phyloP scores from a whole-genome alignment of 352 stramenopile genomes.

The Sclerospora graminicola region DNA sequence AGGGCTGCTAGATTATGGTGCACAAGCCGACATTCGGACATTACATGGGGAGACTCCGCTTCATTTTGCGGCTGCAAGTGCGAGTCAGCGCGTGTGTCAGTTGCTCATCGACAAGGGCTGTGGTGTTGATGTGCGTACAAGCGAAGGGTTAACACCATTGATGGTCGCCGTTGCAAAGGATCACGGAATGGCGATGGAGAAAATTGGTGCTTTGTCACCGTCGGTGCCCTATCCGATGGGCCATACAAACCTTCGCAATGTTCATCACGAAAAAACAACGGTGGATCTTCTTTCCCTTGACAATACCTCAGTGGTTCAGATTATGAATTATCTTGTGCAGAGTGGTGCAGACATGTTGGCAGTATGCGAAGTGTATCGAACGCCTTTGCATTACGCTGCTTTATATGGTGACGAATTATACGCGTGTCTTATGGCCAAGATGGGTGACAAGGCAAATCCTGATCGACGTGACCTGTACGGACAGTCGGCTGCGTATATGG shows the following conservation, averaged over 20 bases:
- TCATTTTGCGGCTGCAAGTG: conserved; percentile 68
- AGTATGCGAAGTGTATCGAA: conserved; percentile 59
- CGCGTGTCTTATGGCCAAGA: conserved; percentile 38
- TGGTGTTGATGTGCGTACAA: conserved; percentile 58
- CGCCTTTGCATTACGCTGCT: conserved; percentile 67
- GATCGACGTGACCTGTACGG: conserved; percentile 63
- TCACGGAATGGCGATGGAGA: conserved; percentile 27
- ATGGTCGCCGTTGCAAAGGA: conserved; percentile 65
- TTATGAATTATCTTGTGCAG: conserved; percentile 66
- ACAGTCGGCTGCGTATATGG: conserved; percentile 41
- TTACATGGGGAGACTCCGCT: conserved; percentile 65
- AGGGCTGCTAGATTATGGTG: conserved; percentile 75
- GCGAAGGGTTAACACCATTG: conserved; percentile 57
- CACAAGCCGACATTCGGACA: conserved; percentile 46
- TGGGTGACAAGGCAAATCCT: conserved; percentile 25
- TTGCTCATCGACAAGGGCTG: conserved; percentile 63
- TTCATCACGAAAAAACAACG: conserved; percentile 14
- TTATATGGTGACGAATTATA: conserved; percentile 54
- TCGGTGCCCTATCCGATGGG: conserved; percentile 10
- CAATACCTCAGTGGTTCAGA: conserved; percentile 43
- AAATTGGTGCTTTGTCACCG: conserved; percentile 15
- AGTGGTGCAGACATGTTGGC: conserved; percentile 43
- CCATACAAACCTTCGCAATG: conserved; percentile 2
- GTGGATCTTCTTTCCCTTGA: conserved; percentile 39
- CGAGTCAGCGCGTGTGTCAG: conserved; percentile 47